Conservation (phyloP, 441 rosid species). For the Breynia disticha region DNA sequence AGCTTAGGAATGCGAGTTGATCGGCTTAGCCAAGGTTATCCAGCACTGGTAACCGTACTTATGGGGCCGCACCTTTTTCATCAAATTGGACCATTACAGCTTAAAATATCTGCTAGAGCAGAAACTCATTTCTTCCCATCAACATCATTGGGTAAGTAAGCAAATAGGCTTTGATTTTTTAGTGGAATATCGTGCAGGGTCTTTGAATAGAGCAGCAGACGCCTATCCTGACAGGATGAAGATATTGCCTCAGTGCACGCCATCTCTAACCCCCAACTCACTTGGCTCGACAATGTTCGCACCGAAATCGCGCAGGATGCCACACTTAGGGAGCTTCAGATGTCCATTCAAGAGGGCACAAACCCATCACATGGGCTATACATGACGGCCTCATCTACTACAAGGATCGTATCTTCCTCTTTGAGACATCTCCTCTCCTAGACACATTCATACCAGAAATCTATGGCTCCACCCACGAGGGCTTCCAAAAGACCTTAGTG, state of each 20-base stretch:
- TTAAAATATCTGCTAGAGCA: neutral
- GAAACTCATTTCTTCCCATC: neutral
- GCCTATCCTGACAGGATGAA: neutral
- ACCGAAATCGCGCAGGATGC: neutral
- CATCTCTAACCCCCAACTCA: neutral
- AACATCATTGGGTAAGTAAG: neutral
- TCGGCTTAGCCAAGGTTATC: no score
- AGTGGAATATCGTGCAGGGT: neutral
- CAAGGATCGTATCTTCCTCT: no score
- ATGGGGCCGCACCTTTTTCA: neutral
- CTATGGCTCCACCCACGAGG: neutral
- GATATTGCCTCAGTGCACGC: neutral
- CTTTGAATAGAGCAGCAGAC: neutral
- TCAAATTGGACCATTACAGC: neutral
- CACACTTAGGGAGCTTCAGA: no score
- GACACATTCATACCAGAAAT: no score
- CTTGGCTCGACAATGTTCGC: neutral
- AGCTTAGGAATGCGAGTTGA: neutral
- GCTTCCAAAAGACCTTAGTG: neutral
- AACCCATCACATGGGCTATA: no score
- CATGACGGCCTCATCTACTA: no score
- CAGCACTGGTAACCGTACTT: no score
- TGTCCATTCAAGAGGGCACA: no score
- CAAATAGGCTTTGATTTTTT: neutral
- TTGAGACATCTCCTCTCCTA: no score